Evolutionary conservation across 2,329 filamentous ascomycete species (phyloP).

Genomic region (Thelonectria olida): DNA sequence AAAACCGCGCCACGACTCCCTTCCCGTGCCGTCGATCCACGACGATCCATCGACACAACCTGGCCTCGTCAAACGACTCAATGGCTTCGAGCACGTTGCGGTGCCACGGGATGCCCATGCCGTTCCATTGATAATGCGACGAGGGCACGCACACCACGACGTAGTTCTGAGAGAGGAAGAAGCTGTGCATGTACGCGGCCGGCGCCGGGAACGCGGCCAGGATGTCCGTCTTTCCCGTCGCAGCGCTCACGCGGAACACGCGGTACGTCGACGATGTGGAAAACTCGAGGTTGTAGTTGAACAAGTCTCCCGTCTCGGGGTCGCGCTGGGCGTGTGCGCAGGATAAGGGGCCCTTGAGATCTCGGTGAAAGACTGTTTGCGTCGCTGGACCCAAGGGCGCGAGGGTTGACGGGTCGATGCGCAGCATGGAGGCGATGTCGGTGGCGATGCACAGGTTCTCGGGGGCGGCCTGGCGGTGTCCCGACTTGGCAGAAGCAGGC

Average conservation of each 20-base stretch:
- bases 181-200: conserved; percentile 83
- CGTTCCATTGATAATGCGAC: conserved; percentile 65
- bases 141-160: conserved; percentile 79
- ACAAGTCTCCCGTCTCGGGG: conserved; percentile 74
- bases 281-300: conserved; percentile 82
- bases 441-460: conserved; percentile 63
- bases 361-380: conserved; percentile 72
- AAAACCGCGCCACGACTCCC: conserved; percentile 75
- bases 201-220: conserved; percentile 71
- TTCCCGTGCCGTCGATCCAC: conserved; percentile 70
- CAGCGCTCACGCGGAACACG: conserved; percentile 71
- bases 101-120: conserved; percentile 69
- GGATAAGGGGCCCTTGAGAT: conserved; percentile 72
- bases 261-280: conserved; percentile 69
- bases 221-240: conserved; percentile 73
- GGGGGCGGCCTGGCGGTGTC: conserved; percentile 51
- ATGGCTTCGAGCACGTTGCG: conserved; percentile 76
- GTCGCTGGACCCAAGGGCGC: conserved; percentile 73
- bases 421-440: conserved; percentile 66
- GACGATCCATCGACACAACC: conserved; percentile 75
- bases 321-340: conserved; percentile 79
- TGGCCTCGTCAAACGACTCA: conserved; percentile 65
- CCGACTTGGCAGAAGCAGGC: conserved; percentile 21
- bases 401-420: conserved; percentile 74
- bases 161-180: conserved; percentile 77